phyloP scores from a whole-genome alignment of 2,329 filamentous ascomycete genomes.

The Nigrospora osmanthi region DNA sequence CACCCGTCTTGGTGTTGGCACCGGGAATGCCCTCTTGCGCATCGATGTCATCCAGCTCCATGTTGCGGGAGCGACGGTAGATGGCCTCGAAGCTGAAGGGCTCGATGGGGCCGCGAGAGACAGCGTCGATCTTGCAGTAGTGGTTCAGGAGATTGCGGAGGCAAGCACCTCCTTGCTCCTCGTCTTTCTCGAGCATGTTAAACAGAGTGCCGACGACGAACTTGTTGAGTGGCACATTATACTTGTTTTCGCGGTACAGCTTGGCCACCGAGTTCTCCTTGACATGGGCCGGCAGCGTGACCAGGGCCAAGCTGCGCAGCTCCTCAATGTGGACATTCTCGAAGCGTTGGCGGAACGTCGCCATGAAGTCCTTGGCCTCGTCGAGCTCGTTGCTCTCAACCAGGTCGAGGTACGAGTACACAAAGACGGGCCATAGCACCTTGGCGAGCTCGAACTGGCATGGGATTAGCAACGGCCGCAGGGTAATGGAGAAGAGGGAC shows the following conservation, averaged over 20 bases:
- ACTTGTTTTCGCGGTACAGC: constrained; percentile 79
- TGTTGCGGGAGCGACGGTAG: constrained; percentile 50
- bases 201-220: constrained; percentile 77
- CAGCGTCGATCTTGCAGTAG: constrained; percentile 50
- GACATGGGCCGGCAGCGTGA: constrained; percentile 72
- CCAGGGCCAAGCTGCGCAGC: constrained; percentile 62
- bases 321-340: constrained; percentile 75
- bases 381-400: constrained; percentile 62
- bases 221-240: constrained; percentile 81
- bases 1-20: constrained; percentile 43
- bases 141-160: constrained; percentile 65
- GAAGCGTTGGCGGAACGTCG: constrained; percentile 60
- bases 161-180: constrained; percentile 69
- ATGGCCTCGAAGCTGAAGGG: constrained; percentile 55
- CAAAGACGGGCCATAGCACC: constrained; percentile 86
- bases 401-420: constrained; percentile 84
- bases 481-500: background rate
- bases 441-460: constrained; percentile 74
- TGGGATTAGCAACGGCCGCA: too few relatives aligned
- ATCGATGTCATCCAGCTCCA: constrained; percentile 56
- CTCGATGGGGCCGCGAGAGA: constrained; percentile 54
- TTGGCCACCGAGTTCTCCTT: constrained; percentile 69
- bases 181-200: constrained; percentile 82
- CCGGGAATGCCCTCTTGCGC: constrained; percentile 59
- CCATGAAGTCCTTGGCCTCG: constrained; percentile 69